Base-by-base conservation (phyloP, 176 grass and related monocot species). In the Lolium perenne region DNA sequence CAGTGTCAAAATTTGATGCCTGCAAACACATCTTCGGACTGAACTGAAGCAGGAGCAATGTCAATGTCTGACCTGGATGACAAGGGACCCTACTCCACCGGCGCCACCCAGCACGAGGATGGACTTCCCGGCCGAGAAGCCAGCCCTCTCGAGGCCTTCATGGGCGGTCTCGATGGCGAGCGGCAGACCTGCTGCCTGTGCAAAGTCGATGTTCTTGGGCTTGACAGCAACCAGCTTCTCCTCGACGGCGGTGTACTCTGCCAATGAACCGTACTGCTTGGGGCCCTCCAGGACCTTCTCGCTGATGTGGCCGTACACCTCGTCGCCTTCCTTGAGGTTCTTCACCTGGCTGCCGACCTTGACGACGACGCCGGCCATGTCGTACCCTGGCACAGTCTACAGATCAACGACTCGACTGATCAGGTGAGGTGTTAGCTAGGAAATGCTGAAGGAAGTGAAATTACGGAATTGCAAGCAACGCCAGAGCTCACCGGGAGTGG, bases 381-480 rank as follows among this genome's bases (percentile, higher is more conserved):
- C 97, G 77, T 99, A 99, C 80, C 94, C 92, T 15, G 92, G 97
- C 80, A 99, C 92, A n/a, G 92, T 99, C 94, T 98, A 75, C 84
- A 10, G 62, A 83, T 3, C 40, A 55, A 8, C 18, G 0, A 25
- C 62, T 11, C 58, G 17, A 8, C 16, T 50, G 12, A 80, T 63
- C 22, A 65, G 18, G 14, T 50, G 2, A 74, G 50, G 45, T 16
- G 71, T 22, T 25, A 35, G 32, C 32, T 35, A 15, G 53, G 81
- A 16, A 10, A 38, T 3, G 58, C 8, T 78, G 48, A 38, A 7
- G 79, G 48, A 38, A 7, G 63, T 72, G 41, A 47, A 22, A 48
- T 47, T 73, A 0, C 40, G 20, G 29, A 6, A 78, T 21, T 18
- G 10, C 12, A 35, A 16, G 26, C 10, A 13, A 4, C 62, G 3